Conservation (phyloP, 75 land plant species). For the Pseudotsuga menziesii region DNA sequence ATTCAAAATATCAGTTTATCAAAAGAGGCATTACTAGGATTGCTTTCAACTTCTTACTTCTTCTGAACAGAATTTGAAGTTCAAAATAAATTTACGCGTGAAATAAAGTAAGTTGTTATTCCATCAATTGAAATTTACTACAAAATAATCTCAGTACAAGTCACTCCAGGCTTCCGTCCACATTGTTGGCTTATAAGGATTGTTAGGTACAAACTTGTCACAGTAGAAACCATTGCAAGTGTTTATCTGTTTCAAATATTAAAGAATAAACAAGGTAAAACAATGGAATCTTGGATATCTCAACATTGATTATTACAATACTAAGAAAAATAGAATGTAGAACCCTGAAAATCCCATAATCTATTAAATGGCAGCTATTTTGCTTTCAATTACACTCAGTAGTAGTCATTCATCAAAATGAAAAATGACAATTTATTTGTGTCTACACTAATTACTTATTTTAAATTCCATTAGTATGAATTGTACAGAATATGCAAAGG, state of each 20-base stretch:
- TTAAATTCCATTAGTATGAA: not conserved
- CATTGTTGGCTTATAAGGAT: constrained; percentile 67
- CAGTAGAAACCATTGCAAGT: constrained; percentile 91
- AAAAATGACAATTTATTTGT: not conserved
- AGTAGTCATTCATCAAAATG: not conserved
- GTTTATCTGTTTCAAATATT: constrained; percentile 47
- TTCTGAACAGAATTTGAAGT: not conserved
- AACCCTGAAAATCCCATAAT: not conserved
- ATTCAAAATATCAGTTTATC: not conserved
- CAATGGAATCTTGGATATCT: not conserved
- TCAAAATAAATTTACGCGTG: not conserved
- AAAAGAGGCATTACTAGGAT: not conserved
- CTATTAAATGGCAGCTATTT: not conserved
- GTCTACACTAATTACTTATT: not conserved
- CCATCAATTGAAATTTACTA: too few species aligned
- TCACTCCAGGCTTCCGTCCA: constrained; percentile 96
- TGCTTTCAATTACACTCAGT: not conserved
- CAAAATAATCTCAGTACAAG: constrained; percentile 31
- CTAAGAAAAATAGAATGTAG: not conserved
- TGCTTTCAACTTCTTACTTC: not conserved
- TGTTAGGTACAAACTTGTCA: constrained; percentile 67
- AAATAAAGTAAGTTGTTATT: not conserved
- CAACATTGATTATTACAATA: not conserved
- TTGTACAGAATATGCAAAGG: too few species aligned
- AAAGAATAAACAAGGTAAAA: not conserved